A percentile compares a stretch with the other conserved stretches of the same genome.
These are phyloP conservation scores for Stenocarpella maydis DNA, from an alignment of 2,329 filamentous ascomycete genomes.

Conservation along the genomic window DNA sequence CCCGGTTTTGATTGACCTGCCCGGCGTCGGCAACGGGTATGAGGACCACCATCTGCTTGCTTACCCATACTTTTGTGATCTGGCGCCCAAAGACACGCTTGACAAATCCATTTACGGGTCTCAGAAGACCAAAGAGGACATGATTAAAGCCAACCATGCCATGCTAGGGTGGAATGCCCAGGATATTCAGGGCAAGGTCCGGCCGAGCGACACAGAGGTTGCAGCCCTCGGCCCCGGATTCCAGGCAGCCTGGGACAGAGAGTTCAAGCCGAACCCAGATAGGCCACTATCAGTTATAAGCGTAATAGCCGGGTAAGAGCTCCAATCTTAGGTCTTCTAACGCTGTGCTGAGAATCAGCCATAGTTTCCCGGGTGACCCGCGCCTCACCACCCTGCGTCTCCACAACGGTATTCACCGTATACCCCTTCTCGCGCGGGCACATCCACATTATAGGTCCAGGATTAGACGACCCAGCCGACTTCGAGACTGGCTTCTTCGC, in stretches of 20 bases:
- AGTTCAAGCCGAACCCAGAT: constrained; percentile 38
- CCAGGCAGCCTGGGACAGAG: constrained; percentile 38
- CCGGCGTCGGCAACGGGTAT: constrained; percentile 62
- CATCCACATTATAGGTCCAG: constrained; percentile 56
- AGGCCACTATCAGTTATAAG: constrained; percentile 37
- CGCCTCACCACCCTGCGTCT: constrained; percentile 18
- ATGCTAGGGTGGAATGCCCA: constrained; percentile 40
- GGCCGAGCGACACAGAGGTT: constrained; percentile 39
- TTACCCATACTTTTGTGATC: constrained; percentile 5
- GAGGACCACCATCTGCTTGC: constrained; percentile 46
- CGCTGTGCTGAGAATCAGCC: not conserved
- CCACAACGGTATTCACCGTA: constrained; percentile 1
- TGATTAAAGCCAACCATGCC: constrained; percentile 35
- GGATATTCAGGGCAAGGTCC: constrained; percentile 38
- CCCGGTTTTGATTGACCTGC: constrained; percentile 54
- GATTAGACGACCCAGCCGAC: constrained; percentile 49
- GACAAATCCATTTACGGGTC: not conserved
- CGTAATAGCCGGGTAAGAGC: constrained; percentile 4
- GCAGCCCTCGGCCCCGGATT: constrained; percentile 38
- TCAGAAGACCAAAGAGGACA: constrained; percentile 19
- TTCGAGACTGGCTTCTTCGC: constrained; percentile 63
- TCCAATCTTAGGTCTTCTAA: not conserved
- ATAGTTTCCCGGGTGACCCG: constrained; percentile 13
- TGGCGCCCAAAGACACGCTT: not conserved
- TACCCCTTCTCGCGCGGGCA: constrained; percentile 26